Evolutionary conservation across 2,329 filamentous ascomycete genomes (phyloP).

Genomic region (Claviceps humidiphila): DNA sequence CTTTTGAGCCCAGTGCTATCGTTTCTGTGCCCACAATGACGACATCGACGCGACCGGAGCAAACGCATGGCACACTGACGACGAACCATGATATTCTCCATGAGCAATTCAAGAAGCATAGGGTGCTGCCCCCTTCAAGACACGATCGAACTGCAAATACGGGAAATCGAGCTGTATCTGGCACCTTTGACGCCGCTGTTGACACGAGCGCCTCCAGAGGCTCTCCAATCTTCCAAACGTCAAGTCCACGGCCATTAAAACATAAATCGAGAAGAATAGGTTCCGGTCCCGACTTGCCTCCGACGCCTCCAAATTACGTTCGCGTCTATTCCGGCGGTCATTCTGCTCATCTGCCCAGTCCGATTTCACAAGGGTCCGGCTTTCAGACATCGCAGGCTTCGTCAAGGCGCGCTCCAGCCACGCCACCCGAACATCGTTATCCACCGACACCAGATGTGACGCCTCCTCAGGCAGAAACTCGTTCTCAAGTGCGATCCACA

Average conservation of each 20-base stretch:
- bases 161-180: slow-evolving; percentile 12
- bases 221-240: slow-evolving; percentile 7
- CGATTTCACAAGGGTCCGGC: slow-evolving; percentile 24
- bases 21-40: slow-evolving; percentile 20
- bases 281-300: slow-evolving; percentile 39
- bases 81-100: slow-evolving; percentile 16
- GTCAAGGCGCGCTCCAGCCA: slow-evolving; percentile 33
- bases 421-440: slow-evolving; percentile 51
- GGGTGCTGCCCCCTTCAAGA: slow-evolving; percentile 26
- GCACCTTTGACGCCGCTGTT: slow-evolving; percentile 13
- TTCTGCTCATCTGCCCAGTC: slow-evolving; percentile 29
- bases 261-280: slow-evolving; percentile 29
- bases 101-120: slow-evolving; percentile 33
- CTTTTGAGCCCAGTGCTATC: slow-evolving; percentile 14
- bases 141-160: slow-evolving; percentile 13
- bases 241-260: slow-evolving; percentile 26
- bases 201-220: slow-evolving; percentile 11
- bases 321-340: slow-evolving; percentile 41
- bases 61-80: slow-evolving; percentile 15
- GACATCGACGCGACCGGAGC: slow-evolving; percentile 15
- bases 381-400: slow-evolving; percentile 25
- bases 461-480: slow-evolving; percentile 42
- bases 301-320: slow-evolving; percentile 50
- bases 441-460: slow-evolving; percentile 66
- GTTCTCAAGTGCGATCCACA: slow-evolving; percentile 32